phyloP scores from a whole-genome alignment of 2,329 filamentous ascomycete genomes.

The Pseudogymnoascus verrucosus region DNA sequence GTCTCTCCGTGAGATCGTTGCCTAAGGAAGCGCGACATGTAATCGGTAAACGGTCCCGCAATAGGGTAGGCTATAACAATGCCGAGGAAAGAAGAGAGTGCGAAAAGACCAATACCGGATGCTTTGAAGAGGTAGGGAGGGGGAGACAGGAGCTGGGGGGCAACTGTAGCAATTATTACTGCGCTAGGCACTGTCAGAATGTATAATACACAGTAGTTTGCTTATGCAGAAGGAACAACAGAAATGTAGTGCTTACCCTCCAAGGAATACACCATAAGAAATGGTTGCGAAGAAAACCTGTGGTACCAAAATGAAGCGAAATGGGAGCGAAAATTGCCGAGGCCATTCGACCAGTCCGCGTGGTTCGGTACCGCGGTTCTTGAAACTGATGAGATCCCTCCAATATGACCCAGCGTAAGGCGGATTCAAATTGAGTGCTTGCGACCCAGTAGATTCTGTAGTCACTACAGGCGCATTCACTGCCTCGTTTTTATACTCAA shows the following conservation, averaged over 20 bases:
- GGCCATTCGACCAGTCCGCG: slow-evolving; percentile 16
- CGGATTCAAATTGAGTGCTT: slow-evolving; percentile 12
- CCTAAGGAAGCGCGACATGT: slow-evolving; percentile 29
- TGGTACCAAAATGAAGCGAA: slow-evolving; percentile 20
- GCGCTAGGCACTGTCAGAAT: slow-evolving; percentile 11
- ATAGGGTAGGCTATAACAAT: slow-evolving; percentile 23
- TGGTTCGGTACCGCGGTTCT: slow-evolving; percentile 17
- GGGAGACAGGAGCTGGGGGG: slow-evolving; percentile 23
- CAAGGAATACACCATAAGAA: slow-evolving; percentile 18
- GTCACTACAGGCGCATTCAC: neutral
- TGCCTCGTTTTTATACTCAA: slow-evolving; percentile 12
- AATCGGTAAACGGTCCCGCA: slow-evolving; percentile 24
- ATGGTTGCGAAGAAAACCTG: slow-evolving; percentile 16
- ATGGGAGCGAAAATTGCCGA: slow-evolving; percentile 18
- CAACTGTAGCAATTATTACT: slow-evolving; percentile 24
- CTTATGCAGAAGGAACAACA: neutral
- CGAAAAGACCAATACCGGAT: slow-evolving; percentile 22
- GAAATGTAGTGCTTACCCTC: slow-evolving; percentile 13
- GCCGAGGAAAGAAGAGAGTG: slow-evolving; percentile 27
- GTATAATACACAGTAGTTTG: neutral
- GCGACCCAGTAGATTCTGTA: slow-evolving; percentile 17
- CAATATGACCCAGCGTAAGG: slow-evolving; percentile 24
- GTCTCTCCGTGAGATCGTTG: slow-evolving; percentile 26
- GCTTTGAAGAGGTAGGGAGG: slow-evolving; percentile 28
- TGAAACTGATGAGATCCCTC: slow-evolving; percentile 24